A percentile compares a stretch with the other conserved stretches of the same genome.
Evolutionary conservation across 2,329 filamentous ascomycete species (phyloP).

Genomic region (Leptographium wingfieldii): DNA sequence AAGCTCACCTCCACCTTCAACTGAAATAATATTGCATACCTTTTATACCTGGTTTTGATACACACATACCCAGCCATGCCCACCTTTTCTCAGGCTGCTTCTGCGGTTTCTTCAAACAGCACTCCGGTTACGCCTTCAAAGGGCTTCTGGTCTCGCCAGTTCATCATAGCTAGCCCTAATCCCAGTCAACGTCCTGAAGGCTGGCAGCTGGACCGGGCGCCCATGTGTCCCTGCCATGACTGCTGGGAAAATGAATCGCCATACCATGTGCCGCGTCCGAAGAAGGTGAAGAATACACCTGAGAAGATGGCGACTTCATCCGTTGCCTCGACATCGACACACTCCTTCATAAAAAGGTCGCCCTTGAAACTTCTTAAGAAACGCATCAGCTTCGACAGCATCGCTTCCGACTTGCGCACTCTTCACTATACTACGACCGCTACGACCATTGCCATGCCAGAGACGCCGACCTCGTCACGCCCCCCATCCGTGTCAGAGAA

Average conservation of each 20-base stretch:
- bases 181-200: background rate
- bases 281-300: background rate
- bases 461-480: background rate
- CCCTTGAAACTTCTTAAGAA: background rate
- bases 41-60: background rate
- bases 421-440: background rate
- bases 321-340: background rate
- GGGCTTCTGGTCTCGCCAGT: background rate
- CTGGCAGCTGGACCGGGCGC: background rate
- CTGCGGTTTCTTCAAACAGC: background rate
- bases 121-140: background rate
- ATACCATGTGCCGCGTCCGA: background rate
- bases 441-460: background rate
- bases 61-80: background rate
- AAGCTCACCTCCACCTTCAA: background rate
- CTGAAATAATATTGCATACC: no score
- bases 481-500: background rate
- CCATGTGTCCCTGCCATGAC: conserved; percentile 3
- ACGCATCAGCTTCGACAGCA: background rate
- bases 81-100: background rate
- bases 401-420: background rate
- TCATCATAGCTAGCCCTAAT: background rate
- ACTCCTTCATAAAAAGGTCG: background rate
- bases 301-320: background rate
- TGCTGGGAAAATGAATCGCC: conserved; percentile 2